A percentile compares a stretch with the other conserved stretches of the same genome.
Evolutionary conservation across 2,329 filamentous ascomycete genomes (phyloP).

Genomic region (Tolypocladium inflatum): DNA sequence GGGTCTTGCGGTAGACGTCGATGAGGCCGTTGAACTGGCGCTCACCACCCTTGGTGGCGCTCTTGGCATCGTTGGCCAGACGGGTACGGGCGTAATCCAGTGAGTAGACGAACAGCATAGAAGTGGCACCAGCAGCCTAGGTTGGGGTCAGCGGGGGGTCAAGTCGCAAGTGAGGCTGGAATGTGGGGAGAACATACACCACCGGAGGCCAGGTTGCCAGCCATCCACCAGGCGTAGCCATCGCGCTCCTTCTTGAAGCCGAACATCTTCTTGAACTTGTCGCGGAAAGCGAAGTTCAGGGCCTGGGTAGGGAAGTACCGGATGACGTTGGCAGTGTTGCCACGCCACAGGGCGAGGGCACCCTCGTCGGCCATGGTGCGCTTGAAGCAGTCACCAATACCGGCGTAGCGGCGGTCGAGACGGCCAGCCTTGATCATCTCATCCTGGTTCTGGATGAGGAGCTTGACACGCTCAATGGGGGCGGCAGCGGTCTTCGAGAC

Average conservation of each 20-base stretch:
- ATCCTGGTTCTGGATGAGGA: constrained; percentile 99
- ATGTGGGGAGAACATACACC: constrained; percentile 60
- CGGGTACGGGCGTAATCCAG: constrained; percentile 99
- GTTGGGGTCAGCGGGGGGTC: constrained; percentile 3
- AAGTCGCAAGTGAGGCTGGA: background rate
- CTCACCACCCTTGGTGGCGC: constrained; percentile 89
- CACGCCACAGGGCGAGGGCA: constrained; percentile 93
- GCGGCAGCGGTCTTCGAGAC: constrained; percentile 99
- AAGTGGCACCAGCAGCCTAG: constrained; percentile 97
- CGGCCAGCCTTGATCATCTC: constrained; percentile 99
- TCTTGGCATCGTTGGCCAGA: constrained; percentile 99
- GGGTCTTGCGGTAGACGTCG: constrained; percentile 99
- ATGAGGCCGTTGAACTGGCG: constrained; percentile 99
- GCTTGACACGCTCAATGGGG: constrained; percentile 99
- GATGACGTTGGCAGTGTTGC: constrained; percentile 99
- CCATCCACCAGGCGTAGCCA: constrained; percentile 98
- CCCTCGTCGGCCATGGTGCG: constrained; percentile 87
- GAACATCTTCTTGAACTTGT: constrained; percentile 99
- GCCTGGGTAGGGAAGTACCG: constrained; percentile 99
- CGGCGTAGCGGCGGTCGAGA: constrained; percentile 94
- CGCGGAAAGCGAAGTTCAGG: constrained; percentile 99
- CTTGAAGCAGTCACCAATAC: constrained; percentile 91
- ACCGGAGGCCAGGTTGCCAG: constrained; percentile 98
- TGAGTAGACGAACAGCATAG: constrained; percentile 99
- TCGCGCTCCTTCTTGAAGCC: constrained; percentile 99